Evolutionary conservation across 352 stramenopile species (phyloP).

Genomic region (Pythium oligandrum): DNA sequence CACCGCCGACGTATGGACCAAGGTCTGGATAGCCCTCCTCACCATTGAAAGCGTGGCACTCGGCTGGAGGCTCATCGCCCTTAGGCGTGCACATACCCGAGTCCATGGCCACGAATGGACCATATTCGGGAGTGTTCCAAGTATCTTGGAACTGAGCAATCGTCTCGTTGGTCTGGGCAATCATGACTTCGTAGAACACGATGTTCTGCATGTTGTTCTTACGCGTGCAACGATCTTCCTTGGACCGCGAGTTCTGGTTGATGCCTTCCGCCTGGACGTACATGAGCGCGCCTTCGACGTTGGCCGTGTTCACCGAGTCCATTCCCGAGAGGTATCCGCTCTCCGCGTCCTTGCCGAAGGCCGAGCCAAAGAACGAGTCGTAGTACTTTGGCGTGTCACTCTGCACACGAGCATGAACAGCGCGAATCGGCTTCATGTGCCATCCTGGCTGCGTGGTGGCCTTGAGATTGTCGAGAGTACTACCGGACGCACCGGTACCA

Average conservation of each 20-base stretch:
- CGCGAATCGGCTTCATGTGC: too few relatives aligned
- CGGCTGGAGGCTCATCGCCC: constrained; percentile 30
- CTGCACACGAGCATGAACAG: too few relatives aligned
- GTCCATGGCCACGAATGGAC: constrained; percentile 62
- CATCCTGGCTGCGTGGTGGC: constrained; percentile 1
- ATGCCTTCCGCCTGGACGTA: constrained; percentile 28
- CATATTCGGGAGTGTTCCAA: constrained; percentile 40
- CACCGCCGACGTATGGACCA: constrained; percentile 55
- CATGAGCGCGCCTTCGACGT: constrained; percentile 23
- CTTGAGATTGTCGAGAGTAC: too few relatives aligned
- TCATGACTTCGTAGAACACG: constrained; percentile 72
- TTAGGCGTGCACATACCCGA: constrained; percentile 52
- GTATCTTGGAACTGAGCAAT: constrained; percentile 52
- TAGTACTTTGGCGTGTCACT: too few relatives aligned
- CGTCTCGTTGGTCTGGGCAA: constrained; percentile 58
- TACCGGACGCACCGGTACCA: too few relatives aligned
- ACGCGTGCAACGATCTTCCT: constrained; percentile 24
- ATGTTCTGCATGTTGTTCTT: constrained; percentile 60
- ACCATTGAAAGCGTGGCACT: constrained; percentile 70
- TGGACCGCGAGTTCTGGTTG: constrained; percentile 15
- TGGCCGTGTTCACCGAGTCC: constrained; percentile 29
- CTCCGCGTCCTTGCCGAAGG: constrained; percentile 7
- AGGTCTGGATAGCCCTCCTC: constrained; percentile 48
- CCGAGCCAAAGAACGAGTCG: too few relatives aligned
- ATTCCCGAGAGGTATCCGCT: constrained; percentile 17